These are phyloP conservation scores for Coniella vitis DNA, from an alignment of 2,329 filamentous ascomycete species.

Conservation along the genomic window DNA sequence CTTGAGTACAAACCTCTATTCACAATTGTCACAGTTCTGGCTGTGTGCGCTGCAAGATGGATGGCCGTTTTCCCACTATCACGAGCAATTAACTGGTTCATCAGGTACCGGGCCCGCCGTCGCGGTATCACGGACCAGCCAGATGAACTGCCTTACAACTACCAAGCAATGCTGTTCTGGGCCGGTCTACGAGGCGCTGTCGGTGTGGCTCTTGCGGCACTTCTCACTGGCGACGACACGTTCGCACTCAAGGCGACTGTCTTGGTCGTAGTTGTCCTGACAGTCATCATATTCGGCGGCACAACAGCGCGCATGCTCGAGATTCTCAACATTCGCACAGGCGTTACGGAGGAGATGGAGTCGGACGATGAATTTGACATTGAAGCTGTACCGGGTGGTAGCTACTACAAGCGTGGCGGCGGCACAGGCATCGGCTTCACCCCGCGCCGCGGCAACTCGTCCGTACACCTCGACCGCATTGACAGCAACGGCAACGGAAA, in stretches of 20 bases:
- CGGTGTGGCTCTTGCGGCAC: constrained; percentile 86
- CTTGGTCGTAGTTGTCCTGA: constrained; percentile 93
- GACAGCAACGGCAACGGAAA: constrained; percentile 23
- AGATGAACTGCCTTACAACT: constrained; percentile 88
- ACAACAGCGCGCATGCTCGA: constrained; percentile 97
- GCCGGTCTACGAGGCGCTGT: constrained; percentile 92
- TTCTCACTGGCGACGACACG: constrained; percentile 74
- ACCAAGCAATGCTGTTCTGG: constrained; percentile 99
- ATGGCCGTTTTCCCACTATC: constrained; percentile 92
- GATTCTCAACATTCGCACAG: constrained; percentile 91
- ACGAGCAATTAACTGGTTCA: constrained; percentile 83
- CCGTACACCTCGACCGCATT: constrained; percentile 49
- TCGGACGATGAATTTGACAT: constrained; percentile 99
- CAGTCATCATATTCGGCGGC: constrained; percentile 97
- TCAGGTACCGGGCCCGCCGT: constrained; percentile 74
- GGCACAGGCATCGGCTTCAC: constrained; percentile 65
- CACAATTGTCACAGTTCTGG: constrained; percentile 85
- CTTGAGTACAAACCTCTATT: constrained; percentile 90
- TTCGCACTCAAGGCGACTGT: constrained; percentile 86
- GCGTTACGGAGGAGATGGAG: constrained; percentile 93
- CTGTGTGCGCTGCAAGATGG: constrained; percentile 89
- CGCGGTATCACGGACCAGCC: constrained; percentile 63
- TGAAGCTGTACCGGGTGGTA: constrained; percentile 63
- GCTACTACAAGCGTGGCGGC: constrained; percentile 75
- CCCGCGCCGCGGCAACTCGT: constrained; percentile 58